phyloP scores from a whole-genome alignment of 805 yeast species.

The Lipomyces chichibuensis region DNA sequence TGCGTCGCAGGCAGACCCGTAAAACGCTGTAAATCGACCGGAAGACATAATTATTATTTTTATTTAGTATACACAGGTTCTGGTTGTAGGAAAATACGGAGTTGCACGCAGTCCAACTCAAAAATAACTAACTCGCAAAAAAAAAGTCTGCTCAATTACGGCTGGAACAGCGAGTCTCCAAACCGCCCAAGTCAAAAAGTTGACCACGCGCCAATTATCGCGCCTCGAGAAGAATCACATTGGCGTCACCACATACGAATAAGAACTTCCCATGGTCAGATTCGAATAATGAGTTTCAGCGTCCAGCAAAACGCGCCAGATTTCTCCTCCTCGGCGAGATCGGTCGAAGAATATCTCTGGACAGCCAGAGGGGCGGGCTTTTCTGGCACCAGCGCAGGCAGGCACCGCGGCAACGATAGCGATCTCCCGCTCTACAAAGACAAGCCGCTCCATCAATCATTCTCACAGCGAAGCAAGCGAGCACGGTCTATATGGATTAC shows the following conservation, averaged over 20 bases:
- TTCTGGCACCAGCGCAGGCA: slow-evolving; percentile 4
- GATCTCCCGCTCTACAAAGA: slow-evolving; percentile 58
- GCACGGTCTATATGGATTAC: not conserved
- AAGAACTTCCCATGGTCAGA: not conserved
- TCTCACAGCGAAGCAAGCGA: not conserved
- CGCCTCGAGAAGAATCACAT: not conserved
- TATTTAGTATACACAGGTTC: too few species aligned
- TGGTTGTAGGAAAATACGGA: too few species aligned
- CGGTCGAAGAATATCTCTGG: slow-evolving; percentile 25
- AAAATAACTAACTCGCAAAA: too few species aligned
- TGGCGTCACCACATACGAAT: not conserved
- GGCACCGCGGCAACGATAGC: not conserved
- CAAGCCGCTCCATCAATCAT: slow-evolving; percentile 46
- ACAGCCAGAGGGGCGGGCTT: not conserved
- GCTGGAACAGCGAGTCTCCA: too few species aligned
- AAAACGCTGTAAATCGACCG: too few species aligned
- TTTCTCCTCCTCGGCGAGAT: slow-evolving; percentile 21
- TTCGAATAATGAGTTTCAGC: slow-evolving; percentile 20
- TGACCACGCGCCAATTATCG: not conserved
- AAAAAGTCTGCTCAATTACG: too few species aligned
- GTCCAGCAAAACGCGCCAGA: slow-evolving; percentile 26
- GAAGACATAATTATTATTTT: too few species aligned
- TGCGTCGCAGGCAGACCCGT: too few species aligned
- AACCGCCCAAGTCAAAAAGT: too few species aligned
- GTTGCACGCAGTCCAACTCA: too few species aligned